Evolutionary conservation across 2,329 filamentous ascomycete species (phyloP).

Genomic region (Coniochaeta sp.): DNA sequence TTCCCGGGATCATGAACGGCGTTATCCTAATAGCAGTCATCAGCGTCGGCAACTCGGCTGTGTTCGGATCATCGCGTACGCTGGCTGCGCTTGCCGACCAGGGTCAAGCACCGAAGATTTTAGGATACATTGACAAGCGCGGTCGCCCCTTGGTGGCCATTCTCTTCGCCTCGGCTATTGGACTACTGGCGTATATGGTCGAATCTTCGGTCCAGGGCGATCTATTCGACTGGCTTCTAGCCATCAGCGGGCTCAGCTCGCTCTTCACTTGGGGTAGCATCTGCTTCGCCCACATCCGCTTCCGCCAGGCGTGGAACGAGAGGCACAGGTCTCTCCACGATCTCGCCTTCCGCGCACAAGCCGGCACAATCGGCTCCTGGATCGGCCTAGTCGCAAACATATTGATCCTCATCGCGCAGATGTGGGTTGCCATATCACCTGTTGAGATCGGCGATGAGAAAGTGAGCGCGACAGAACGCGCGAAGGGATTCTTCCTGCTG

Average conservation of each 20-base stretch:
- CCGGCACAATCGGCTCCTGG: constrained; percentile 58
- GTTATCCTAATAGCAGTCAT: constrained; percentile 53
- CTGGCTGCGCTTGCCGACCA: constrained; percentile 53
- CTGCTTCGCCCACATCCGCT: constrained; percentile 62
- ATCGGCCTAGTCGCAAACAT: constrained; percentile 52
- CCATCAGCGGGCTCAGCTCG: constrained; percentile 56
- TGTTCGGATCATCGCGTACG: constrained; percentile 54
- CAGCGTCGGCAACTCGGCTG: constrained; percentile 50
- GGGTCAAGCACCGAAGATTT: constrained; percentile 49
- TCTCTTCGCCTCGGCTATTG: constrained; percentile 37
- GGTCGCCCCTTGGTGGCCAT: constrained; percentile 50
- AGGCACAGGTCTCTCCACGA: constrained; percentile 59
- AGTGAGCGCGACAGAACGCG: constrained; percentile 22
- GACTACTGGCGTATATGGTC: constrained; percentile 42
- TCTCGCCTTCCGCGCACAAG: constrained; percentile 56
- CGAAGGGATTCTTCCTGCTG: constrained; percentile 43
- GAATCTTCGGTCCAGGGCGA: constrained; percentile 32
- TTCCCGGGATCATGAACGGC: constrained; percentile 51
- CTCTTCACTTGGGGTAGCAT: constrained; percentile 67
- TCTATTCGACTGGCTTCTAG: constrained; percentile 60
- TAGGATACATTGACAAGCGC: constrained; percentile 50
- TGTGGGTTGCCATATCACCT: constrained; percentile 31
- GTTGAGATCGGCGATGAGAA: constrained; percentile 13
- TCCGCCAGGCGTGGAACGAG: constrained; percentile 55
- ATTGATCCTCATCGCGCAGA: constrained; percentile 48